A percentile compares a stretch with the other conserved stretches of the same genome.
Conservation (phyloP, 257 asterid species). For the Primulina huaijiensis region DNA sequence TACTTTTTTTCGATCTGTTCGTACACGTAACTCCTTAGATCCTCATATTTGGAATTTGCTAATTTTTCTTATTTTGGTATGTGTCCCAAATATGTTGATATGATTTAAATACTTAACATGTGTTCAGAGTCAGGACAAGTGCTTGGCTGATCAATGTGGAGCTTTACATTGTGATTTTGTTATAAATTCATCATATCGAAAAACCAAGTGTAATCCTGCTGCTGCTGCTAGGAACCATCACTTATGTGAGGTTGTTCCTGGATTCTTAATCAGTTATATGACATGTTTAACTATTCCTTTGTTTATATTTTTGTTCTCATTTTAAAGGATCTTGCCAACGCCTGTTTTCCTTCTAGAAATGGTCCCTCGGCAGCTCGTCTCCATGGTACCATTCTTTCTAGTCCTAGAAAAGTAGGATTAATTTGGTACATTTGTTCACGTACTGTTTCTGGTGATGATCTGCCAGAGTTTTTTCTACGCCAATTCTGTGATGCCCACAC, state of each 20-base stretch:
- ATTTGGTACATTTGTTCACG: conserved; percentile 17
- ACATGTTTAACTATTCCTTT: background rate
- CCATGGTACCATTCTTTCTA: conserved; percentile 52
- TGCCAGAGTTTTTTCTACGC: conserved; percentile 70
- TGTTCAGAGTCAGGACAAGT: conserved; percentile 69
- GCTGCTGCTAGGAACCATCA: conserved; percentile 80
- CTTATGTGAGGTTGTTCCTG: conserved; percentile 71
- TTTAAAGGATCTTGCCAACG: conserved; percentile 71
- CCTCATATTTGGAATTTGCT: conserved; percentile 2
- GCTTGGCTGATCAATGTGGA: conserved; percentile 93
- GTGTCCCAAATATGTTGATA: conserved; percentile 4
- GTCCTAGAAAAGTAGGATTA: conserved; percentile 8
- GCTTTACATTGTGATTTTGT: conserved; percentile 85
- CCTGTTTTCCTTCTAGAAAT: conserved; percentile 68
- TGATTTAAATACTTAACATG: conserved; percentile 22
- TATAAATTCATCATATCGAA: conserved; percentile 48
- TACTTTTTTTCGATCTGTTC: background rate
- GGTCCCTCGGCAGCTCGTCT: conserved; percentile 70
- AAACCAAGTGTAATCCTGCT: conserved; percentile 88
- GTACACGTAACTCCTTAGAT: background rate
- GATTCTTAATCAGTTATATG: conserved; percentile 9
- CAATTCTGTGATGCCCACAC: conserved; percentile 93
- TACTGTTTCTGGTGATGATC: conserved; percentile 24
- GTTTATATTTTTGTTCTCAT: conserved; percentile 16
- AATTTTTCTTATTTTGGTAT: background rate